These are phyloP conservation scores for Fusarium sp. DNA, from an alignment of 2,329 filamentous ascomycete genomes.

Conservation along the genomic window DNA sequence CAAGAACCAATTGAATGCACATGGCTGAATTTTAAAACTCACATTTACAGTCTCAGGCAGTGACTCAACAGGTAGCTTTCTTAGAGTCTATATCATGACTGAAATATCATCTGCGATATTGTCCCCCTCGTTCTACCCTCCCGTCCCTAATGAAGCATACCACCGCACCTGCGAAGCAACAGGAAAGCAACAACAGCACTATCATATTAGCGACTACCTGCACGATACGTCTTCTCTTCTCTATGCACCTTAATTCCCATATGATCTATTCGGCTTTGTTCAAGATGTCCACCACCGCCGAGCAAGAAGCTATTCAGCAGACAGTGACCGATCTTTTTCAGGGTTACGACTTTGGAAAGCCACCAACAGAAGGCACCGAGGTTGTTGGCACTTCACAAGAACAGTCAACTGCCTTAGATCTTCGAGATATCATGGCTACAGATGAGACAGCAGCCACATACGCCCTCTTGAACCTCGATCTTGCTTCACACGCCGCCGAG, in stretches of 20 bases:
- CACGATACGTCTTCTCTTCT: no score
- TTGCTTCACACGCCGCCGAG: background rate
- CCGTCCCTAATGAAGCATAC: background rate
- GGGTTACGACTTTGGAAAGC: background rate
- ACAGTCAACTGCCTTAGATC: background rate
- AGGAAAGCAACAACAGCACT: background rate
- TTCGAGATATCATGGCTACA: accelerated
- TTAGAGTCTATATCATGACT: background rate
- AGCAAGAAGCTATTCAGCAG: background rate
- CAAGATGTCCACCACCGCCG: background rate
- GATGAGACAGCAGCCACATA: background rate
- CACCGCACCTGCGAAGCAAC: background rate
- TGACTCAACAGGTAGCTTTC: background rate
- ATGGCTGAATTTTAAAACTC: background rate
- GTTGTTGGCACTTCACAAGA: background rate
- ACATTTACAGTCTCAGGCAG: background rate
- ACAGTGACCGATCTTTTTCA: background rate
- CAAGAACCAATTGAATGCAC: background rate
- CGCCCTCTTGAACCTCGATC: background rate
- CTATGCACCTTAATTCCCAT: no score
- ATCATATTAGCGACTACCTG: no score
- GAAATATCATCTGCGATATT: background rate
- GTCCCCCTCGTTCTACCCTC: background rate
- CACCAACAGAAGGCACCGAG: background rate
- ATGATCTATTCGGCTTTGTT: no score